Evolutionary conservation across 352 stramenopile genomes (phyloP).

Genomic region (Phytophthora cryptogea): DNA sequence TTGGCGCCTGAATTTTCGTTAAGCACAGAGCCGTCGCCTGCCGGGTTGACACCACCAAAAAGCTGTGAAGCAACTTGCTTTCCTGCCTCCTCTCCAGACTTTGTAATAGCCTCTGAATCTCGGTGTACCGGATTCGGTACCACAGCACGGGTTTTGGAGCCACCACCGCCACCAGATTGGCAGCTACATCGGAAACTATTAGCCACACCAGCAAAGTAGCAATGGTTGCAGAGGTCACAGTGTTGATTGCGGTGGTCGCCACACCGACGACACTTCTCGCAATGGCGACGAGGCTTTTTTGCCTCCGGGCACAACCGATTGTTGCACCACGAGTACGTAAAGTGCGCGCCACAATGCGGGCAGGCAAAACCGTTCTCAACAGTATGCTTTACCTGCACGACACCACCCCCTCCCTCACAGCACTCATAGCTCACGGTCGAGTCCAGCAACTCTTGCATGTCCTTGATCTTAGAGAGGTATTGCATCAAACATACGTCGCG

Average conservation of each 20-base stretch:
- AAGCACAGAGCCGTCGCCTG: slow-evolving; percentile 14
- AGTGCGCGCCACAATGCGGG: slow-evolving; percentile 57
- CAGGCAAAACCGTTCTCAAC: slow-evolving; percentile 68
- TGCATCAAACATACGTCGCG: slow-evolving; percentile 82
- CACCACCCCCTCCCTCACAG: slow-evolving; percentile 46
- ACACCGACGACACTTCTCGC: slow-evolving; percentile 76
- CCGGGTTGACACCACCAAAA: slow-evolving; percentile 18
- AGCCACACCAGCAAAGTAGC: slow-evolving; percentile 84
- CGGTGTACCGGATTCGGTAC: slow-evolving; percentile 44
- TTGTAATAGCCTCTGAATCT: slow-evolving; percentile 15
- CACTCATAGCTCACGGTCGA: slow-evolving; percentile 75
- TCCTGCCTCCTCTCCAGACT: slow-evolving; percentile 11
- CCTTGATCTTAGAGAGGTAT: slow-evolving; percentile 81
- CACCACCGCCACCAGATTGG: slow-evolving; percentile 42
- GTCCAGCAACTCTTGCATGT: slow-evolving; percentile 81
- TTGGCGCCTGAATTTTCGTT: slow-evolving; percentile 42
- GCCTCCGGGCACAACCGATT: slow-evolving; percentile 73
- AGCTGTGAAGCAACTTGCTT: slow-evolving; percentile 15
- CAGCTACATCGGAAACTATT: slow-evolving; percentile 87
- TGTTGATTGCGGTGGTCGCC: slow-evolving; percentile 83
- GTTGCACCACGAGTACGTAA: slow-evolving; percentile 85
- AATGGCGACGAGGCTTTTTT: slow-evolving; percentile 83
- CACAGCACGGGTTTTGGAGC: slow-evolving; percentile 52
- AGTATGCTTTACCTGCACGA: slow-evolving; percentile 70
- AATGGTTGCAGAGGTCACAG: slow-evolving; percentile 83